Base-by-base conservation (phyloP, 352 stramenopile genomes). In the Globisporangium perplexum region DNA sequence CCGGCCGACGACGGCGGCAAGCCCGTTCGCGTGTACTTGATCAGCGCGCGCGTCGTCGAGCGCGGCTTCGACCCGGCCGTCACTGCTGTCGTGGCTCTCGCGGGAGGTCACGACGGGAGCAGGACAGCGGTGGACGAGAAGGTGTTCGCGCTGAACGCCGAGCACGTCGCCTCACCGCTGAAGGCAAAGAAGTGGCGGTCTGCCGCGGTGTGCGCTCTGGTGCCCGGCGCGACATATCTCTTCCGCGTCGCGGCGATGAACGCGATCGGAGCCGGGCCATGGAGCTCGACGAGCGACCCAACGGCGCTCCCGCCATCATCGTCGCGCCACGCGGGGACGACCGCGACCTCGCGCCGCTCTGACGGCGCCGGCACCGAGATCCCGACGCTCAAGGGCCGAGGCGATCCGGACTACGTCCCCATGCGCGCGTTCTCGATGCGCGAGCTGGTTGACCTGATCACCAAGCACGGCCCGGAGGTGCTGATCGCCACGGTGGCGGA, bases 191-290 rank as follows among this genome's bases (percentile, higher is more conserved):
- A 54, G 3, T 86, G 69, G 74, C 41, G 71, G 18, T 68, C 50
- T 7, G 63, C 65, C 0, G 54, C 50, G 7, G 53, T 90, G 18
- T 90, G 77, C 33, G 70, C 74, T 15, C 54, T 90, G 11, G 59
- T 86, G 33, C 65, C 76, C 36, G 62, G 59, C 1, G 46, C 58
- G 8, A 57, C 30, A 3, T 85, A 88, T 48, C 65, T 65, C 5
- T 68, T 93, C 51, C 78, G 76, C 10, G 65, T 90, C 35, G 78
- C 81, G 0, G 83, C 78, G 4, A 75, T 84, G 43, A 91, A 91
- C 57, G 48, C 47, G n/a, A 59, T 90, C 30, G 77, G 81, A 24
- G 55, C 62, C n/a, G 67, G 78, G 2, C 15, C 55, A 10, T 90
- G 80, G 74, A 91, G 73, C 39, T 45, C 59, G 3, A 51, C 55